Conservation (phyloP, 805 yeast species). For the Ogataea pilisensis region DNA sequence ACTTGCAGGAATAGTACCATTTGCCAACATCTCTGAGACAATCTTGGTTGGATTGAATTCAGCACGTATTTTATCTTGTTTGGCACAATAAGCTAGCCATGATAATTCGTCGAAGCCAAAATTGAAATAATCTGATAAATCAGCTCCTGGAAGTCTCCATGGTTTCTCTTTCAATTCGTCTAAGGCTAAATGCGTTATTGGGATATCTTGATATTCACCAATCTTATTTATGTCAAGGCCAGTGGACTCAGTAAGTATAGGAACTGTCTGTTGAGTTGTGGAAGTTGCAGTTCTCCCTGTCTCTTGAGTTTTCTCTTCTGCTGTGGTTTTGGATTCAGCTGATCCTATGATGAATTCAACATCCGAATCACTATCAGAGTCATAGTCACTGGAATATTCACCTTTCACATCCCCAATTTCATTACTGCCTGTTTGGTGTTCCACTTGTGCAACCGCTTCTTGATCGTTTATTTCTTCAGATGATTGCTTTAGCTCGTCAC, state of each 20-base stretch:
- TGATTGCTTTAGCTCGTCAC: constrained; percentile 19
- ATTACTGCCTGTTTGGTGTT: constrained; percentile 8
- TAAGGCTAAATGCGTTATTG: constrained; percentile 74
- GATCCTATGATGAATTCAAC: constrained; percentile 78
- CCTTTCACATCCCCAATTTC: constrained; percentile 17
- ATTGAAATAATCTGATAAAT: constrained; percentile 89
- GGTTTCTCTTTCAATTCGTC: constrained; percentile 90
- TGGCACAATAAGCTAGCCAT: constrained; percentile 89
- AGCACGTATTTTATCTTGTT: constrained; percentile 76
- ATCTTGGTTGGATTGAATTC: constrained; percentile 81
- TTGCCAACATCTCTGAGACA: constrained; percentile 55
- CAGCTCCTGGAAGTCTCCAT: constrained; percentile 98
- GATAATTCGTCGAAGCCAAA: constrained; percentile 95
- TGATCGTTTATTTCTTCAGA: constrained; percentile 21
- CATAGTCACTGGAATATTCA: constrained; percentile 36
- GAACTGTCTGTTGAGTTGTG: constrained; percentile 24
- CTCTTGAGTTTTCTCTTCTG: constrained; percentile 8
- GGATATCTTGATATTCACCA: constrained; percentile 74
- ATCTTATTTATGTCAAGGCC: constrained; percentile 66
- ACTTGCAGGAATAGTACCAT: constrained; percentile 27
- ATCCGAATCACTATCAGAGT: constrained; percentile 46
- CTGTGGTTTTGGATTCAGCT: constrained; percentile 25
- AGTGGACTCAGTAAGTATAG: constrained; percentile 33
- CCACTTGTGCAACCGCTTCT: constrained; percentile 19
- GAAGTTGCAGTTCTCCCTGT: constrained; percentile 17